Evolutionary conservation across 371 early-diverging fungal species (phyloP).

Genomic region (Umbelopsis sp.): DNA sequence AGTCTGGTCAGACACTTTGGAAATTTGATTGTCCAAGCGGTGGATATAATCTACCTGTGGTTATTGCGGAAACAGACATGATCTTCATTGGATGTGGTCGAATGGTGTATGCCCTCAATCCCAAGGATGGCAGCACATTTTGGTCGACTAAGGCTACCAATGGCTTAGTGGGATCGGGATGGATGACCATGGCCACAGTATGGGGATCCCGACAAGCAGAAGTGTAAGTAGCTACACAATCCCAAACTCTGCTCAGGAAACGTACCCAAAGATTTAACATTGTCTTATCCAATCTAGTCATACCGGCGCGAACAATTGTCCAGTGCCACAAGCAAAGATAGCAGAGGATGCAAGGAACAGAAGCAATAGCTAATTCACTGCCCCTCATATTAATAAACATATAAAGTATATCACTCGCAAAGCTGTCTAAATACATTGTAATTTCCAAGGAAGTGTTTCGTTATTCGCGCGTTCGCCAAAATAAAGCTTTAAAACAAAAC

Average conservation of each 20-base stretch:
- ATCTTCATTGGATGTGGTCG: slow-evolving; percentile 37
- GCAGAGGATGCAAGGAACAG: not conserved
- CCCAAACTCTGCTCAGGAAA: not conserved
- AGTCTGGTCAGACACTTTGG: slow-evolving; percentile 36
- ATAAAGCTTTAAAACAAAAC: too few species aligned
- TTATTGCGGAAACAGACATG: slow-evolving; percentile 30
- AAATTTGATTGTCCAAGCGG: slow-evolving; percentile 38
- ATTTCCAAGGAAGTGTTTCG: too few species aligned
- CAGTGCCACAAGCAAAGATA: not conserved
- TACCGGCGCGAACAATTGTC: not conserved
- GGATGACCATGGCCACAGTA: slow-evolving; percentile 41
- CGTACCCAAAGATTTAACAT: not conserved
- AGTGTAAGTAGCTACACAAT: not conserved
- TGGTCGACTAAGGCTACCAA: slow-evolving; percentile 32
- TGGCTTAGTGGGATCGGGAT: slow-evolving; percentile 25
- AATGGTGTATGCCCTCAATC: slow-evolving; percentile 32
- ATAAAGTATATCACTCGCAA: too few species aligned
- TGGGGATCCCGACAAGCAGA: slow-evolving; percentile 41
- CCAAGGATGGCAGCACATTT: slow-evolving; percentile 27
- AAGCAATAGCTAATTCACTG: not conserved
- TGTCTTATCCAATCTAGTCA: not conserved
- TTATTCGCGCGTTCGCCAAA: too few species aligned
- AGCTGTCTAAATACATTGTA: too few species aligned
- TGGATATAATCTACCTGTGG: slow-evolving; percentile 29
- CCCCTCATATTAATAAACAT: too few species aligned